phyloP scores from a whole-genome alignment of 1,284 basidiomycete genomes.

The Boletus smithii region DNA sequence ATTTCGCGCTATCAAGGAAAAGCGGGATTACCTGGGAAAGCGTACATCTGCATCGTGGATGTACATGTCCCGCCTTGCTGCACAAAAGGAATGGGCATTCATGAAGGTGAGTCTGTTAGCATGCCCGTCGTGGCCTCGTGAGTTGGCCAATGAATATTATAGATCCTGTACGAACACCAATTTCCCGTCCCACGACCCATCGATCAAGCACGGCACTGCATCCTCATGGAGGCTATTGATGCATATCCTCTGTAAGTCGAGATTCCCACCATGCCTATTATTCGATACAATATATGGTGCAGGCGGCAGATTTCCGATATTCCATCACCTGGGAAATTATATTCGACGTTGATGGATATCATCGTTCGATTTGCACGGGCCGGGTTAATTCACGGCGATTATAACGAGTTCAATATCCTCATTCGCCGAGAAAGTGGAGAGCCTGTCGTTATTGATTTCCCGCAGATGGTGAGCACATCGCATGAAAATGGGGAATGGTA shows the following conservation, averaged over 20 bases:
- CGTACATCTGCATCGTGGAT: constrained; percentile 97
- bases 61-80: constrained; percentile 97
- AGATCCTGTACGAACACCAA: constrained; percentile 90
- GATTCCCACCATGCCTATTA: neutral
- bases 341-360: constrained; percentile 91
- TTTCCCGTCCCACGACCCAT: constrained; percentile 94
- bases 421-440: constrained; percentile 79
- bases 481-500: constrained; percentile 97
- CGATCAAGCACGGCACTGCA: constrained; percentile 91
- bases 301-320: constrained; percentile 88
- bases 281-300: constrained; percentile 3
- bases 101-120: constrained; percentile 73
- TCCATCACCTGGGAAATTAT: constrained; percentile 83
- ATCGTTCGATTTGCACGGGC: constrained; percentile 92
- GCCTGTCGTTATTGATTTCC: constrained; percentile 96
- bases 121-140: neutral
- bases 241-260: constrained; percentile 84
- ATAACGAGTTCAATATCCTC: constrained; percentile 99
- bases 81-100: constrained; percentile 97
- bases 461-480: constrained; percentile 98
- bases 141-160: neutral
- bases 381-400: constrained; percentile 97
- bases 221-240: constrained; percentile 95
- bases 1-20: constrained; percentile 95
- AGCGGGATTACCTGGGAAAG: constrained; percentile 95